A percentile compares a stretch with the other conserved stretches of the same genome.
phyloP scores from a whole-genome alignment of 805 yeast genomes.

The Spathaspora boniae region DNA sequence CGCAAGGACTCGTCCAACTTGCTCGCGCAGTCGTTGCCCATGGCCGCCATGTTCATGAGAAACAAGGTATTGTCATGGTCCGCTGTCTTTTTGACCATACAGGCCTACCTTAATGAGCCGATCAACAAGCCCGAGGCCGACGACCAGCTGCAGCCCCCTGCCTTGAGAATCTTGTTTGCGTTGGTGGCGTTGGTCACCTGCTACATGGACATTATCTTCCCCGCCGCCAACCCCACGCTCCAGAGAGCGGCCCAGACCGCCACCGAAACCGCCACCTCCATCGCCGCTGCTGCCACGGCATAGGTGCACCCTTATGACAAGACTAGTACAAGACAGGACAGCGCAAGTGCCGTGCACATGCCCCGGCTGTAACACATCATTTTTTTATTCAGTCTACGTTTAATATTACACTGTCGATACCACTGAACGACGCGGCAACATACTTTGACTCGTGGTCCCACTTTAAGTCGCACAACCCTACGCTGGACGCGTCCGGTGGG shows the following conservation, averaged over 20 bases:
- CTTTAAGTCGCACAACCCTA: slow-evolving; percentile 35
- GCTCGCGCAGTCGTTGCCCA: slow-evolving; percentile 57
- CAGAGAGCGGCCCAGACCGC: slow-evolving; percentile 21
- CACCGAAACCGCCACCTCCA: slow-evolving; percentile 14
- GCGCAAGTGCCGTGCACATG: too few species aligned
- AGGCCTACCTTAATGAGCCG: slow-evolving; percentile 45
- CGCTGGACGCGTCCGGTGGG: slow-evolving; percentile 9
- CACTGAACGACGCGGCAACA: slow-evolving; percentile 33
- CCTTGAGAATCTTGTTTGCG: slow-evolving; percentile 45
- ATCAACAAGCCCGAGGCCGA: slow-evolving; percentile 26
- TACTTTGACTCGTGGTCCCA: slow-evolving; percentile 30
- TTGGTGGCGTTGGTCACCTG: slow-evolving; percentile 49
- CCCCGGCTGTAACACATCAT: too few species aligned
- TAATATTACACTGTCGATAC: slow-evolving; percentile 28
- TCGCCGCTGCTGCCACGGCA: slow-evolving; percentile 8
- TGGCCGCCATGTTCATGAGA: slow-evolving; percentile 67
- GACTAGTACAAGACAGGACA: too few species aligned
- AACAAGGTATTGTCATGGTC: slow-evolving; percentile 58
- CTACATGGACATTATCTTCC: slow-evolving; percentile 52
- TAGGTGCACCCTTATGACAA: too few species aligned
- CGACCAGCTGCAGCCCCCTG: slow-evolving; percentile 38
- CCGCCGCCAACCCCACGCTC: slow-evolving; percentile 33
- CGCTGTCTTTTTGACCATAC: slow-evolving; percentile 48
- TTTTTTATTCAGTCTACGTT: too few species aligned
- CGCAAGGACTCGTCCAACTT: slow-evolving; percentile 41